These are phyloP conservation scores for Yamadazyma mexicana DNA, from an alignment of 1,139 yeast genomes.

Conservation along the genomic window DNA sequence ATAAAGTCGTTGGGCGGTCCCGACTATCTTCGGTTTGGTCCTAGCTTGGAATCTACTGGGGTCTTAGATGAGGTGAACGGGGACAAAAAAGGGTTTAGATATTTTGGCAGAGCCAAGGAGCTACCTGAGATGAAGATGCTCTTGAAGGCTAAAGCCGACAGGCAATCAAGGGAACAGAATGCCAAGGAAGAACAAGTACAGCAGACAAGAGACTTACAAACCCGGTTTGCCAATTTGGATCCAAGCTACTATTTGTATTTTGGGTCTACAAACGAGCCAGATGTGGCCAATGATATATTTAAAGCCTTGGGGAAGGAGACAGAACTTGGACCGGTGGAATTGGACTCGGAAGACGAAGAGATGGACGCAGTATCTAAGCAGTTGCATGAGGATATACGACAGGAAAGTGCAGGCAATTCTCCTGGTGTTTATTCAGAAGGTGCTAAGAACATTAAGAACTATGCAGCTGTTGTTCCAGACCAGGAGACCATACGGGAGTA, in stretches of 20 bases:
- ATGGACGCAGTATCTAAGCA: slow-evolving; percentile 3
- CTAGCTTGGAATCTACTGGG: slow-evolving; percentile 27
- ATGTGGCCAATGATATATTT: neutral
- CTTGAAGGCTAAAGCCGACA: slow-evolving; percentile 33
- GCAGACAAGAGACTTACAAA: slow-evolving; percentile 19
- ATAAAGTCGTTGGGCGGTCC: slow-evolving; percentile 72
- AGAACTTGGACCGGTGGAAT: neutral
- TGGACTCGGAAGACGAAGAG: slow-evolving; percentile 3
- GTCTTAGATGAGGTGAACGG: slow-evolving; percentile 17
- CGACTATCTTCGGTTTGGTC: slow-evolving; percentile 43
- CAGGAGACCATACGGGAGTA: slow-evolving; percentile 43
- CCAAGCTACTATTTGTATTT: slow-evolving; percentile 48
- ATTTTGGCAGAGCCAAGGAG: slow-evolving; percentile 83
- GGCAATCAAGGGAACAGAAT: slow-evolving; percentile 7
- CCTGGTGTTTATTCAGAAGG: neutral
- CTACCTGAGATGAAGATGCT: slow-evolving; percentile 70
- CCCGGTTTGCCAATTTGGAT: slow-evolving; percentile 18
- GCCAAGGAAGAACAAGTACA: slow-evolving; percentile 13
- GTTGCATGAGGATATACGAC: slow-evolving; percentile 4
- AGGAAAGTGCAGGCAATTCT: neutral
- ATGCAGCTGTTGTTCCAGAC: slow-evolving; percentile 36
- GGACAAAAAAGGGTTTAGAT: slow-evolving; percentile 57
- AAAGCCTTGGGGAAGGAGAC: too few species aligned
- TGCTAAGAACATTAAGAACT: slow-evolving; percentile 15
- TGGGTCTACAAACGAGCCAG: slow-evolving; percentile 21